Conservation (phyloP, 2,329 filamentous ascomycete species). For the Verticillium klebahnii region DNA sequence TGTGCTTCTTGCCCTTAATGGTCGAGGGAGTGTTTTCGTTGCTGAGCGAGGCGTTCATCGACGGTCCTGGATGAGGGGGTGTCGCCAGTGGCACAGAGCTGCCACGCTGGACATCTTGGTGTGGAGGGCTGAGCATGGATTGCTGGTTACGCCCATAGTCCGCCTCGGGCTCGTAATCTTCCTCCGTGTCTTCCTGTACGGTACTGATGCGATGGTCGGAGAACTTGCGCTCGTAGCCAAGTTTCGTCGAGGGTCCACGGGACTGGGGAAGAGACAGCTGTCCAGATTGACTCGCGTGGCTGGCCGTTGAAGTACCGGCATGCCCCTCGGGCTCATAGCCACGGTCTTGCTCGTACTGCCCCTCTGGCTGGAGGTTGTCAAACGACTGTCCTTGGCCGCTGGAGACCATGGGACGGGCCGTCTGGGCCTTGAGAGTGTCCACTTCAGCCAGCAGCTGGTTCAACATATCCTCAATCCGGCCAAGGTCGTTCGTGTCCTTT, state of each 20-base stretch:
- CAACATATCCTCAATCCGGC: conserved; percentile 86
- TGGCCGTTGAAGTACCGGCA: conserved; percentile 66
- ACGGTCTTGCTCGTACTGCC: conserved; percentile 62
- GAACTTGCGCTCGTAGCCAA: conserved; percentile 49
- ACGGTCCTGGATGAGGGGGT: conserved; percentile 48
- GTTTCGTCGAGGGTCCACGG: conserved; percentile 38
- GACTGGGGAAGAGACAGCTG: conserved; percentile 60
- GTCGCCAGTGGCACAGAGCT: conserved; percentile 52
- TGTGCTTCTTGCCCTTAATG: conserved; percentile 81
- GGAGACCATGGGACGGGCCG: conserved; percentile 30
- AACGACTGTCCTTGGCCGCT: conserved; percentile 58
- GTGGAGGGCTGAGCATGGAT: conserved; percentile 54
- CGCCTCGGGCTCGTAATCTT: conserved; percentile 56
- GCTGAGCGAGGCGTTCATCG: conserved; percentile 48
- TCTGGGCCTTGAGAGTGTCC: conserved; percentile 69
- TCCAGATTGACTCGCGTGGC: conserved; percentile 69
- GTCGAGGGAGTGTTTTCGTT: conserved; percentile 75
- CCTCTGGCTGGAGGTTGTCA: conserved; percentile 60
- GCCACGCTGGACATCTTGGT: conserved; percentile 35
- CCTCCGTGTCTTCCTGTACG: conserved; percentile 78
- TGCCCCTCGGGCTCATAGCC: conserved; percentile 83
- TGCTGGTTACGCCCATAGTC: conserved; percentile 25
- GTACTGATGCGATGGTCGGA: conserved; percentile 85
- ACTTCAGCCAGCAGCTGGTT: conserved; percentile 90
- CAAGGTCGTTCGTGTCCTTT: conserved; percentile 83